Evolutionary conservation across 2,329 filamentous ascomycete genomes (phyloP).

Genomic region (Mycocentrospora acerina): DNA sequence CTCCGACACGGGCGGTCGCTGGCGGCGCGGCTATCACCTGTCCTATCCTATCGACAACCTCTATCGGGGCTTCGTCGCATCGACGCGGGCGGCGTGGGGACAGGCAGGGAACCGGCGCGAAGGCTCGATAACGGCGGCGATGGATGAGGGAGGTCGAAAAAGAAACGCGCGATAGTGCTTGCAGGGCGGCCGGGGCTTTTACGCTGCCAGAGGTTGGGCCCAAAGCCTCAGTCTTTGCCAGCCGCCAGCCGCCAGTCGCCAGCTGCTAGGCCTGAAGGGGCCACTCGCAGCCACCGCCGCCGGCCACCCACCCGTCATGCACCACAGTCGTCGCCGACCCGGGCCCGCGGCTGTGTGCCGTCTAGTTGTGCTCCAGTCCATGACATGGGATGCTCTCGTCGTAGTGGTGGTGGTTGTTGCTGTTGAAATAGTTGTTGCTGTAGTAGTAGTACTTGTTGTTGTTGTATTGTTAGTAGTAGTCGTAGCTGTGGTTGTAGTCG

Average conservation of each 20-base stretch:
- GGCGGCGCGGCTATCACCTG: no score
- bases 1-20: no score
- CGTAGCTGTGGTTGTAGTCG: no score
- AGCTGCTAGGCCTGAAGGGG: slow-evolving; percentile 19
- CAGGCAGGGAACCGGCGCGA: slow-evolving; percentile 7
- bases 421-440: no score
- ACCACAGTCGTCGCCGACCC: slow-evolving; percentile 3
- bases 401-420: no score
- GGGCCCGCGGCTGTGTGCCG: slow-evolving; percentile 9
- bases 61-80: slow-evolving; percentile 23
- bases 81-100: slow-evolving; percentile 25
- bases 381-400: no score
- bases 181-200: slow-evolving; percentile 21
- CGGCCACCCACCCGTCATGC: background rate
- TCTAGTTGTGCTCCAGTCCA: no score
- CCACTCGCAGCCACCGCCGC: slow-evolving; percentile 7
- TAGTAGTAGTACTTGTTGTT: no score
- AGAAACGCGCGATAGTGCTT: slow-evolving; percentile 22
- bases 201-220: slow-evolving; percentile 19
- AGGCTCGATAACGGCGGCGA: slow-evolving; percentile 9
- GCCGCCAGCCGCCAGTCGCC: background rate
- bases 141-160: slow-evolving; percentile 22
- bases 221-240: slow-evolving; percentile 14
- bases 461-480: no score
- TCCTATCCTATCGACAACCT: slow-evolving; percentile 18